Conservation (phyloP, 1,284 basidiomycete species). For the Tilletia setariae region DNA sequence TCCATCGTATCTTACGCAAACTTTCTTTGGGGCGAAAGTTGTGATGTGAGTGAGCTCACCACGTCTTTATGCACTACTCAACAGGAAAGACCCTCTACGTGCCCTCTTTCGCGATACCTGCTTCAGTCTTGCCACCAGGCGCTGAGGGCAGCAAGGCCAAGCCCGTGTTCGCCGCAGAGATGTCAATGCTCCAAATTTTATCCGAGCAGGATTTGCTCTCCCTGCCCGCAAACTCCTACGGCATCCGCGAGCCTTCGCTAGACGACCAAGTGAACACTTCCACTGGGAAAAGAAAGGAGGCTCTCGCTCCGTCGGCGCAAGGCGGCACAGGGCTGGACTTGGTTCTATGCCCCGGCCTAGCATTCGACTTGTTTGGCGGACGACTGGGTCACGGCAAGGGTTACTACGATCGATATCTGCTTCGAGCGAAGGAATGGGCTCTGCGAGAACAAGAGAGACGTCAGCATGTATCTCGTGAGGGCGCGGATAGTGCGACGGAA, state of each 20-base stretch:
- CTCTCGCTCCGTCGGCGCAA: neutral
- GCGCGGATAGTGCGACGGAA: conserved; percentile 20
- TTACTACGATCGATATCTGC: conserved; percentile 56
- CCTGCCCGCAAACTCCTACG: conserved; percentile 54
- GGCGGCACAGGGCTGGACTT: conserved; percentile 53
- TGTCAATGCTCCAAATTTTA: conserved; percentile 55
- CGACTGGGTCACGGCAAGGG: conserved; percentile 56
- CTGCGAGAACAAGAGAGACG: conserved; percentile 13
- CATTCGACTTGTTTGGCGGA: conserved; percentile 52
- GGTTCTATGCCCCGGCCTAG: conserved; percentile 55
- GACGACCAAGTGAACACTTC: conserved; percentile 21
- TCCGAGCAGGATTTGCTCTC: conserved; percentile 44
- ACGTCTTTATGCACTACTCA: neutral
- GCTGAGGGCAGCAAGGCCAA: conserved; percentile 16
- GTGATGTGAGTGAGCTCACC: neutral
- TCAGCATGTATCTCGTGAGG: neutral
- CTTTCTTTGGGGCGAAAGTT: too few relatives aligned
- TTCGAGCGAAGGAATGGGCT: conserved; percentile 33
- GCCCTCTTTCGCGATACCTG: conserved; percentile 51
- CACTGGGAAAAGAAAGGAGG: neutral
- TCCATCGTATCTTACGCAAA: too few relatives aligned
- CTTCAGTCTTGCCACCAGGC: conserved; percentile 22
- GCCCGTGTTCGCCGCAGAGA: conserved; percentile 42
- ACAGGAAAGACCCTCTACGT: conserved; percentile 54
- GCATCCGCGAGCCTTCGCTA: conserved; percentile 53